Conservation (phyloP, 148 eudicot genomes). For the Camellia japonica region DNA sequence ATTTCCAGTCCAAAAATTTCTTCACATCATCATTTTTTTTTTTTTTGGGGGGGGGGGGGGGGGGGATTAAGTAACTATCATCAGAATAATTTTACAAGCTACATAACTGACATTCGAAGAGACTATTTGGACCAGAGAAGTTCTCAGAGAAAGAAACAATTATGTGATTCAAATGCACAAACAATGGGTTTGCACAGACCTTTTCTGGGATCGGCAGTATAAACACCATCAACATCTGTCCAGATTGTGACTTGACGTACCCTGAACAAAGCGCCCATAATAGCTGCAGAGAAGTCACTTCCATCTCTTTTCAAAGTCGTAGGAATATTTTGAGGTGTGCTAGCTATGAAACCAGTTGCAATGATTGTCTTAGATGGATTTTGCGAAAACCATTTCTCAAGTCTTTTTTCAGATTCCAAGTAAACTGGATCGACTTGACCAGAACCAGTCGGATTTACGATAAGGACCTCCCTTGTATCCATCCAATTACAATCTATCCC, state of each 20-base stretch:
- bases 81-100: not conserved
- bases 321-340: conserved; percentile 86
- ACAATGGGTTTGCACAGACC: conserved; percentile 40
- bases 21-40: not conserved
- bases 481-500: conserved; percentile 83
- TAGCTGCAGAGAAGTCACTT: conserved; percentile 99
- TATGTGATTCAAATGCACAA: not conserved
- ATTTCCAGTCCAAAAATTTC: conserved; percentile 7
- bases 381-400: conserved; percentile 77
- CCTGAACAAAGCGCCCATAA: conserved; percentile 87
- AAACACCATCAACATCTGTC: conserved; percentile 99
- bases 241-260: conserved; percentile 96
- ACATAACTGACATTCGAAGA: not conserved
- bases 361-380: conserved; percentile 68
- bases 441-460: conserved; percentile 75
- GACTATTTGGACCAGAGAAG: not conserved
- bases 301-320: conserved; percentile 98
- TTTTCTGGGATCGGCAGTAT: conserved; percentile 99
- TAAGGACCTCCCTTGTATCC: conserved; percentile 94
- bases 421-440: conserved; percentile 97
- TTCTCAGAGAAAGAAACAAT: not conserved
- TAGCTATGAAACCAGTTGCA: conserved; percentile 98
- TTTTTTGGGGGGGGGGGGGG: too few relatives aligned
- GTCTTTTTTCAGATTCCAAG: conserved; percentile 71
- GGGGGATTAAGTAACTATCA: too few relatives aligned